Evolutionary conservation across 2,329 filamentous ascomycete species (phyloP), one percentile per base, ranked within the genome.

Genomic region (Chaetoscypha palmicola): DNA sequence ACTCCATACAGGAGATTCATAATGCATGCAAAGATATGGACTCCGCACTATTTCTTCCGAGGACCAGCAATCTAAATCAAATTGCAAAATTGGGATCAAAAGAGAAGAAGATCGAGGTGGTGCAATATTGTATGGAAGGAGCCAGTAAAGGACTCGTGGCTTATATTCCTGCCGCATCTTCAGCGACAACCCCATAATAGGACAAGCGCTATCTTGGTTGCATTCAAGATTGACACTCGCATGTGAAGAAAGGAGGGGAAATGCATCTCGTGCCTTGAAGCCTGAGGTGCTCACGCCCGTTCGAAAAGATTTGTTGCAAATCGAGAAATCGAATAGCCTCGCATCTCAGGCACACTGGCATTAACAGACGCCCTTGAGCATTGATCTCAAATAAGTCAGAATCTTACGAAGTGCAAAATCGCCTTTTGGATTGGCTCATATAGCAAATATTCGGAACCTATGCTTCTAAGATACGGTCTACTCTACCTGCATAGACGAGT

Each of bases 61-160:
- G 94, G 47, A 92, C 83, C 1, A 91, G 87, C 49, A 81, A 95
- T 62, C 62, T 95, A 41, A 75, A 80, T 39, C 89, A 95, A 64
- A 72, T 95, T 49, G 85, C 86, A 3, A 72, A 64, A 51, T 58
- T 82, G 23, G 69, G 66, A 1, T 59, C 65, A 2, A 63, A 67
- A 4, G 68, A 64, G 2, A 60, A 68, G 44, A 85, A 83, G 65
- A 70, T 87, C 14, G 78, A 83, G 34, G 81, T 91, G 20, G 78
- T 86, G 38, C 92, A 98, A 67, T 97, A 97, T 62, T 95, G 90
- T 60, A 86, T 94, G 68, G 74, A 85, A 56, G 88, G 89, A 10
- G 86, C 86, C 5, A 96, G 90, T 64, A 96, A 96, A 66, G 85
- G 83, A 42, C 65, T 83, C 63, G 77, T 80, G n/a, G 77, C 74